phyloP scores from a whole-genome alignment of 371 early-diverging fungal species.

The Mucor saturninus region DNA sequence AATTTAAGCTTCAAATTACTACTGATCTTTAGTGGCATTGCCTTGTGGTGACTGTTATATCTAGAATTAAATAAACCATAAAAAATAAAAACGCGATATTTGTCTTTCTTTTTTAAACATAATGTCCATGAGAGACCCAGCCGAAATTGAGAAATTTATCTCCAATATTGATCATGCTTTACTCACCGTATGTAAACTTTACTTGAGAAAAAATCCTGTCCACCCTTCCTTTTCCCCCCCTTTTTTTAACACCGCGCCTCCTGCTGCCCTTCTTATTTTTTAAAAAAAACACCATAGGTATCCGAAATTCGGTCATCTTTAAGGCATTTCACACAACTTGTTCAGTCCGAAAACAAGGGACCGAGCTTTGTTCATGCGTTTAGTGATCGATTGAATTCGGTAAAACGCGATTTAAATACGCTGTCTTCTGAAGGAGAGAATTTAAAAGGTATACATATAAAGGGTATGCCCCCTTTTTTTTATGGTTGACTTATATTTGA shows the following conservation, averaged over 20 bases:
- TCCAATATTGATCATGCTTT: constrained; percentile 30
- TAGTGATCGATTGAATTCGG: constrained; percentile 30
- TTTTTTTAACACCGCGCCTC: constrained; percentile 16
- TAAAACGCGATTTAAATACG: constrained; percentile 33
- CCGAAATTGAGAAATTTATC: constrained; percentile 26
- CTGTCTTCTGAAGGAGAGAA: constrained; percentile 33
- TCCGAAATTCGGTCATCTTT: constrained; percentile 44
- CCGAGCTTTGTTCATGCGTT: constrained; percentile 36
- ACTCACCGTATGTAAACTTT: background rate
- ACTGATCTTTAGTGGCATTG: too few species aligned
- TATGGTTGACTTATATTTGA: too few species aligned
- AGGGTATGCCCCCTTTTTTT: background rate
- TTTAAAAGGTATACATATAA: constrained; percentile 34
- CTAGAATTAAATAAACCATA: too few species aligned
- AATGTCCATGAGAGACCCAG: constrained; percentile 15
- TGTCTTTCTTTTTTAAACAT: background rate
- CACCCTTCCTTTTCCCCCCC: too few species aligned
- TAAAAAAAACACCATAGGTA: constrained; percentile 22
- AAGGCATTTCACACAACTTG: constrained; percentile 32
- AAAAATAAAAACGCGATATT: background rate
- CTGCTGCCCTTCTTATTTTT: background rate
- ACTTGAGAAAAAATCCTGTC: background rate
- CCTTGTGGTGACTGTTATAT: too few species aligned
- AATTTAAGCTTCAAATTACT: too few species aligned
- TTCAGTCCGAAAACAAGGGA: constrained; percentile 38